phyloP scores from a whole-genome alignment of 139 green algal species.

The Marvania coccoides region DNA sequence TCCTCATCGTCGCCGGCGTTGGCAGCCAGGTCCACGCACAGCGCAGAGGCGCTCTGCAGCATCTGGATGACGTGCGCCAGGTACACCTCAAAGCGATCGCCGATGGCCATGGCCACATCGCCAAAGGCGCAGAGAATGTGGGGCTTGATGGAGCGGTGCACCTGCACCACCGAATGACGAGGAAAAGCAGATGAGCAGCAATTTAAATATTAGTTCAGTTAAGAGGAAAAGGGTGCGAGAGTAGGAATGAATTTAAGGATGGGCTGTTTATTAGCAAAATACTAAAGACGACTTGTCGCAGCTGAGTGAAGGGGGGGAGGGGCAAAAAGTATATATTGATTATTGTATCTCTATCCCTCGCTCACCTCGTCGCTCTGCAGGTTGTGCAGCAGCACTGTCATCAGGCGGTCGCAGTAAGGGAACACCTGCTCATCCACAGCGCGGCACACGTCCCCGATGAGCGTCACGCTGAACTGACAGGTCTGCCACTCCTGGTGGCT shows the following conservation, averaged over 20 bases:
- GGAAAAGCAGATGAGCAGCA: constrained; percentile 40
- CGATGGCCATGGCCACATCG: constrained; percentile 88
- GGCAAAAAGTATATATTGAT: too few species aligned
- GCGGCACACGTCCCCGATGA: constrained; percentile 84
- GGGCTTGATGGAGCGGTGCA: constrained; percentile 93
- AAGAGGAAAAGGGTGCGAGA: too few species aligned
- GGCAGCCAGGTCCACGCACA: constrained; percentile 40
- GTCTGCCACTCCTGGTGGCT: constrained; percentile 79
- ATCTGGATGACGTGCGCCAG: constrained; percentile 72
- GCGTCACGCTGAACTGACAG: constrained; percentile 76
- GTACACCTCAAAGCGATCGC: constrained; percentile 65
- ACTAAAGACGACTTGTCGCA: too few species aligned
- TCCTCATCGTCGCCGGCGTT: constrained; percentile 59
- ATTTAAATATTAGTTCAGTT: too few species aligned
- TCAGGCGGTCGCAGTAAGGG: constrained; percentile 79
- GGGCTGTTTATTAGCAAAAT: too few species aligned
- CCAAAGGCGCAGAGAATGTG: constrained; percentile 88
- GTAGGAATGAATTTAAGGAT: too few species aligned
- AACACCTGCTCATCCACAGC: constrained; percentile 68
- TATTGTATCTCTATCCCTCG: too few species aligned
- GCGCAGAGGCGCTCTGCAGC: constrained; percentile 63
- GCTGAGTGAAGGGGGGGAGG: too few species aligned
- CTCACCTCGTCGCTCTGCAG: constrained; percentile 25
- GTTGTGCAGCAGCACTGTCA: constrained; percentile 56
- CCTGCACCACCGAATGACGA: too few species aligned